Percentiles rank a stretch among this genome's conserved stretches.
Evolutionary conservation across 441 rosid species (phyloP).

Genomic region (Bruguiera hainesii): DNA sequence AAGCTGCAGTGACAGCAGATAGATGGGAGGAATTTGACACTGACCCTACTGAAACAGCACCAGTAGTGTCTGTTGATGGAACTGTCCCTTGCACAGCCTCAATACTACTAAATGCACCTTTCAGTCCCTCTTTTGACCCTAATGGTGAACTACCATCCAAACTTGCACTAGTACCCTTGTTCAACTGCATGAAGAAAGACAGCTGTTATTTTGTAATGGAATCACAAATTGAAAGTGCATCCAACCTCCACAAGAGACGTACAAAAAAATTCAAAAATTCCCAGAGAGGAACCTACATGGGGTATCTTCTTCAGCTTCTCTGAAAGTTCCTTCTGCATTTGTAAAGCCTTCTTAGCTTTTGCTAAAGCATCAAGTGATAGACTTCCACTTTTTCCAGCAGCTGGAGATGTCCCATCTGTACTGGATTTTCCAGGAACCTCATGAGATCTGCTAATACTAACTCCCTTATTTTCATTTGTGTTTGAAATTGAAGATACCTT

Average conservation of each 20-base stretch:
- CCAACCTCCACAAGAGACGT: neutral
- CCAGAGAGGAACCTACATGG: constrained; percentile 36
- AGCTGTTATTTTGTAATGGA: constrained; percentile 3
- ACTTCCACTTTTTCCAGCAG: constrained; percentile 72
- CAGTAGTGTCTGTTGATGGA: constrained; percentile 26
- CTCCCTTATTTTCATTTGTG: constrained; percentile 99
- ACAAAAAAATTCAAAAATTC: neutral
- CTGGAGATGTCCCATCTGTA: constrained; percentile 91
- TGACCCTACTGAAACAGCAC: constrained; percentile 25
- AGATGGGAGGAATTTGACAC: constrained; percentile 25
- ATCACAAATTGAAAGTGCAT: neutral
- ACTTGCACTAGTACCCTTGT: constrained; percentile 36
- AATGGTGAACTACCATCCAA: constrained; percentile 35
- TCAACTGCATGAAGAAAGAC: constrained; percentile 44
- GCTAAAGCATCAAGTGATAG: constrained; percentile 84
- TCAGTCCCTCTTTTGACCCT: constrained; percentile 25
- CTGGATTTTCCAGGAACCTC: constrained; percentile 99
- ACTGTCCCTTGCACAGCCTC: constrained; percentile 23
- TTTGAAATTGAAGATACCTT: constrained; percentile 98
- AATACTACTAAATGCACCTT: constrained; percentile 12
- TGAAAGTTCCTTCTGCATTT: constrained; percentile 58
- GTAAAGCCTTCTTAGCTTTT: constrained; percentile 84
- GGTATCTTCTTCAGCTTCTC: constrained; percentile 72
- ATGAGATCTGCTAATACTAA: constrained; percentile 97
- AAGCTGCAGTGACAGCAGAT: constrained; percentile 24